Evolutionary conservation across 441 rosid genomes (phyloP).

Genomic region (Corymbia calophylla): DNA sequence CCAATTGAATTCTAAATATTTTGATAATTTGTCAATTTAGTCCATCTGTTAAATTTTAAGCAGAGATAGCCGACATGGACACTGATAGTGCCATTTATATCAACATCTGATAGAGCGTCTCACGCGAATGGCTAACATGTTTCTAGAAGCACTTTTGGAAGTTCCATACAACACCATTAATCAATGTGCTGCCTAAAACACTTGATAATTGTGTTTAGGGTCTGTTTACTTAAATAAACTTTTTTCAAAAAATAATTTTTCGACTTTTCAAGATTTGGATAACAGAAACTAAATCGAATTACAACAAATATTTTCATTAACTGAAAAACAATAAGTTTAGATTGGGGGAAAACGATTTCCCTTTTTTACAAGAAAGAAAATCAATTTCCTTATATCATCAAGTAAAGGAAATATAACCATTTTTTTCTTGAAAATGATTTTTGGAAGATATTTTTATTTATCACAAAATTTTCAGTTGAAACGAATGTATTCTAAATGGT

Average conservation of each 20-base stretch:
- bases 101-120: background rate
- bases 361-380: background rate
- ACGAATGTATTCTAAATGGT: background rate
- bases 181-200: background rate
- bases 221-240: too few relatives aligned
- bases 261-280: background rate
- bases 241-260: too few relatives aligned
- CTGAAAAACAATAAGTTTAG: too few relatives aligned
- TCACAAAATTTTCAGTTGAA: background rate
- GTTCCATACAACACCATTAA: background rate
- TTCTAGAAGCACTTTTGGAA: background rate
- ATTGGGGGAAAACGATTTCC: background rate
- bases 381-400: background rate
- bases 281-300: background rate
- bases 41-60: accelerated
- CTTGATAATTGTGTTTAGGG: background rate
- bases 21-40: too few relatives aligned
- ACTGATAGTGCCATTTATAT: background rate
- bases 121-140: background rate
- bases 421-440: background rate
- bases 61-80: accelerated
- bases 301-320: too few relatives aligned
- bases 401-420: background rate
- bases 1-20: accelerated
- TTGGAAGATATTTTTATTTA: background rate